phyloP scores from a whole-genome alignment of 106 monocot species.

The Iris macrosiphon region DNA sequence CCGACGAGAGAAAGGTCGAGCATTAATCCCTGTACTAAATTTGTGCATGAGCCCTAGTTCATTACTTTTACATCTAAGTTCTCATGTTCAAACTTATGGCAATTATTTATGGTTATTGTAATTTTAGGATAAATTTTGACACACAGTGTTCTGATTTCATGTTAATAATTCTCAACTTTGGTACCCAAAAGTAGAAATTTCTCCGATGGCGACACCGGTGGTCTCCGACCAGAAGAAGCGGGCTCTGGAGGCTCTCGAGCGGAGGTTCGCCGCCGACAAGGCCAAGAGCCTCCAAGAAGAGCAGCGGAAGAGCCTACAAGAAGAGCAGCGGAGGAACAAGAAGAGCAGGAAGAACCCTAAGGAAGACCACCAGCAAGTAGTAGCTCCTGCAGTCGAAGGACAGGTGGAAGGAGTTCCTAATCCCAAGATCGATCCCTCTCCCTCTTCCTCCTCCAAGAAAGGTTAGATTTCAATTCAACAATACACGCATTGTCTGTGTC shows the following conservation, averaged over 20 bases:
- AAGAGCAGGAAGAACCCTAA: not conserved
- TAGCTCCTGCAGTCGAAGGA: not conserved
- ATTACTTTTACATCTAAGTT: too few species aligned
- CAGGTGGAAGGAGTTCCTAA: not conserved
- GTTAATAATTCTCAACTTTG: too few species aligned
- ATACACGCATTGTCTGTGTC: too few species aligned
- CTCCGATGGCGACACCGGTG: not conserved
- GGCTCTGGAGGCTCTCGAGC: conserved; percentile 15
- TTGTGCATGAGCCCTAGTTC: too few species aligned
- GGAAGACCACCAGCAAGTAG: not conserved
- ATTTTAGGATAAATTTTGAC: too few species aligned
- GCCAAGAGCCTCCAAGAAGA: conserved; percentile 6
- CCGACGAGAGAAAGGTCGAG: too few species aligned
- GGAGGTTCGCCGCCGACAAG: conserved; percentile 16
- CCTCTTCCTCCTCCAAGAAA: not conserved
- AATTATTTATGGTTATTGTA: too few species aligned
- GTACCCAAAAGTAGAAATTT: too few species aligned
- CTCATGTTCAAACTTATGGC: too few species aligned
- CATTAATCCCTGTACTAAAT: too few species aligned
- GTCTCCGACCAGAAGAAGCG: conserved; percentile 12
- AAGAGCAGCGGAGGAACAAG: not conserved
- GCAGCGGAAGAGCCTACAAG: not conserved
- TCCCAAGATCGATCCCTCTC: not conserved
- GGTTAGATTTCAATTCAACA: conserved; percentile 7
- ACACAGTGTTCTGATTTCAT: too few species aligned